Evolutionary conservation across 495 filamentous ascomycete species (phyloP), one percentile per base, ranked within the genome.

Genomic region (Ramalina intermedia): DNA sequence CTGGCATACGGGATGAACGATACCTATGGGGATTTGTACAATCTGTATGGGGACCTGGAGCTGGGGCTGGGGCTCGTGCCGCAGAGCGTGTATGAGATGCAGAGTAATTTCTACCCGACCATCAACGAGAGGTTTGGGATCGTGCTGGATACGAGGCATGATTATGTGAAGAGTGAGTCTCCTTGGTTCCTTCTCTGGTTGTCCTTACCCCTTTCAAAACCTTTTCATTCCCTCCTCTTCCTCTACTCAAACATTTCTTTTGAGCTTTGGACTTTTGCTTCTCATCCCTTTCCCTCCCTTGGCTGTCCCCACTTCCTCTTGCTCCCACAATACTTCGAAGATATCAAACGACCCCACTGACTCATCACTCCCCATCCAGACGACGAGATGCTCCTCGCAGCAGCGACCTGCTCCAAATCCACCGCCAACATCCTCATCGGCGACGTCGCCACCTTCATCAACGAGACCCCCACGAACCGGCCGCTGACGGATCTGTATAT

Each of bases 1-100:
- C 63, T 94, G 49, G 80, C 85, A 0, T 96, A 94, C 58, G 69
- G 69, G 21, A 56, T 67, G 43, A 56, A 64, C 20, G 55, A 54
- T 33, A 69, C 69, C 33, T 67, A 74, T 53, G 69, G 69, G 43
- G 11, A 74, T 17, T 61, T 76, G 12, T 77, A 76, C 61, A 77
- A 77, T 42, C 63, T 74, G 17, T 76, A 64, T 39, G 63, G 66
- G 14, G 73, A 77, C 53, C 63, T 58, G 12, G 65, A 72, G 41
- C 57, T 77, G 39, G 63, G 61, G 8, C 55, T 76, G 40, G 56
- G 64, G 29, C 49, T 76, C 36, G 69, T 77, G 21, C 70, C 72
- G 0, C 55, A 71, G 18, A 64, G 60, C 7, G 63, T 76, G 41
- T 77, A 74, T 51, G 63, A 72, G 43, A 76, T 75, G 71, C 73